A percentile compares a stretch with the other conserved stretches of the same genome.
Conservation (phyloP, 1,284 basidiomycete genomes). For the Chalciporus piperatoides region DNA sequence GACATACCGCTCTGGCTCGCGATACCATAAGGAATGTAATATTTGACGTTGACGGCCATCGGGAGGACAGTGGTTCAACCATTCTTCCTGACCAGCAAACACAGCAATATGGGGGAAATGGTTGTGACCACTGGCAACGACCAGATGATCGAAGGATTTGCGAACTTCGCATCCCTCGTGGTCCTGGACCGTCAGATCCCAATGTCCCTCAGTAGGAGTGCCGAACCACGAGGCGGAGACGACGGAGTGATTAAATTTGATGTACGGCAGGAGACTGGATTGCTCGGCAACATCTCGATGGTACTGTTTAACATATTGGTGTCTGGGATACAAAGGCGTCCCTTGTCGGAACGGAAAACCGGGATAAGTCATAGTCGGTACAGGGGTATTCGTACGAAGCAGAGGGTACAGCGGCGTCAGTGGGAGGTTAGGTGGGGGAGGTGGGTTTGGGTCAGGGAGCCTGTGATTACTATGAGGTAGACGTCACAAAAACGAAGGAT, state of each 20-base stretch:
- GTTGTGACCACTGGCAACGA: slow-evolving; percentile 53
- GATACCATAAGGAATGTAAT: slow-evolving; percentile 54
- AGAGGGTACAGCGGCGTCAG: slow-evolving; percentile 53
- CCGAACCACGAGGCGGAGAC: slow-evolving; percentile 45
- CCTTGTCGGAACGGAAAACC: slow-evolving; percentile 47
- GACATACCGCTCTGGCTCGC: slow-evolving; percentile 42
- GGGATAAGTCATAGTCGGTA: slow-evolving; percentile 52
- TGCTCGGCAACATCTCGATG: slow-evolving; percentile 41
- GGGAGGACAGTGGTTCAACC: slow-evolving; percentile 35
- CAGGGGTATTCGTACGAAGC: slow-evolving; percentile 53
- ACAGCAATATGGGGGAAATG: slow-evolving; percentile 43
- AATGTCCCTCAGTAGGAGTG: slow-evolving; percentile 37
- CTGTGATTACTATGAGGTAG: slow-evolving; percentile 17
- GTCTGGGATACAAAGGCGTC: slow-evolving; percentile 49
- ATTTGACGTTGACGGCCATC: slow-evolving; percentile 36
- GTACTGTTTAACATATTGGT: slow-evolving; percentile 46
- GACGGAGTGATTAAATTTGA: slow-evolving; percentile 46
- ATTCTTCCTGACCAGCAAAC: slow-evolving; percentile 47
- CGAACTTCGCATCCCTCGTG: slow-evolving; percentile 14
- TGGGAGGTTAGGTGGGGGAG: slow-evolving; percentile 17
- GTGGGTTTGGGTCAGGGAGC: slow-evolving; percentile 40
- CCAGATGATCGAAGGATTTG: slow-evolving; percentile 46
- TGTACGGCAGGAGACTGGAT: slow-evolving; percentile 38
- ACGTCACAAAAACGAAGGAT: not conserved
- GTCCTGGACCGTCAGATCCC: slow-evolving; percentile 39